phyloP scores from a whole-genome alignment of 129 eudicot genomes.

The Oenanthe sinensis region DNA sequence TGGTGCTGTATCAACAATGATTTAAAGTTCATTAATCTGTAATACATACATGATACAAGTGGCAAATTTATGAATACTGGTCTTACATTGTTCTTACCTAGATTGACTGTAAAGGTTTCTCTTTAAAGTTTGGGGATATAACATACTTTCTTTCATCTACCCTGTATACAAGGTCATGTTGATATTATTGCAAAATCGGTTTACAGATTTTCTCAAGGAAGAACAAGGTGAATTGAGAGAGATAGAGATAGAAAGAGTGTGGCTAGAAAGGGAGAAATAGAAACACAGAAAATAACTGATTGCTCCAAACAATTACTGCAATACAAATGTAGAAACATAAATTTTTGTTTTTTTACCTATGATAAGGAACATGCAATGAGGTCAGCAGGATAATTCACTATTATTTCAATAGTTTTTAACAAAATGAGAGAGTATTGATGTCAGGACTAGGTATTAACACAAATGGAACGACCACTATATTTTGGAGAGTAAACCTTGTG shows the following conservation, averaged over 20 bases:
- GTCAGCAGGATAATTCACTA: not conserved
- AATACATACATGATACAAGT: not conserved
- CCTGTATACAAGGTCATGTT: not conserved
- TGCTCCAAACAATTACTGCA: not conserved
- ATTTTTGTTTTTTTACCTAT: not conserved
- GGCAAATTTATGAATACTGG: not conserved
- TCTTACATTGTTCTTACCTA: not conserved
- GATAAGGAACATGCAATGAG: not conserved
- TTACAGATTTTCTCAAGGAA: not conserved
- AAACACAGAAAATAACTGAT: not conserved
- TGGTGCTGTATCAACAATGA: not conserved
- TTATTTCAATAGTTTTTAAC: not conserved
- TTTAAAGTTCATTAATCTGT: not conserved
- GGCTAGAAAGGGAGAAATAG: not conserved
- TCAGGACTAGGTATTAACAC: not conserved
- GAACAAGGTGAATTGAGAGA: too few relatives aligned
- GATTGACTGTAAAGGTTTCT: not conserved
- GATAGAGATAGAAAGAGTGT: too few relatives aligned
- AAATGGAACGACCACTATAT: not conserved
- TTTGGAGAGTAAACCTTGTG: not conserved
- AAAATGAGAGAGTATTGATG: not conserved
- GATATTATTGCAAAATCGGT: not conserved
- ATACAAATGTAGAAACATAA: not conserved
- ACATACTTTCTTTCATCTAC: not conserved
- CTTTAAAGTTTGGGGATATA: not conserved